Percentiles rank a stretch among this genome's conserved stretches.
Evolutionary conservation across 169 alveolate species (phyloP).

Genomic region (Cryptosporidium viatorum): DNA sequence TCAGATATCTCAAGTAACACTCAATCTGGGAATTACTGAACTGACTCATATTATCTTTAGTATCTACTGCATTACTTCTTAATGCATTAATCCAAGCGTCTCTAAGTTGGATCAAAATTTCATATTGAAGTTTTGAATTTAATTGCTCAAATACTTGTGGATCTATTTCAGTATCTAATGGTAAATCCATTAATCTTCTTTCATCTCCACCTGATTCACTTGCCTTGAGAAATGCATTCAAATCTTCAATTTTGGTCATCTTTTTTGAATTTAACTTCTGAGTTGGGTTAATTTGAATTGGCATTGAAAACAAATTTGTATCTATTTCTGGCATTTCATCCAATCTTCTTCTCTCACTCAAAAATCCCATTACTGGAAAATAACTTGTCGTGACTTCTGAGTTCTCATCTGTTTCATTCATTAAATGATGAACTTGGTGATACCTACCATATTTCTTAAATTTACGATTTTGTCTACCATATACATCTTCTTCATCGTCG

Average conservation of each 20-base stretch:
- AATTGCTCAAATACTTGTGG: constrained; percentile 84
- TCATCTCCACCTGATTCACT: background rate
- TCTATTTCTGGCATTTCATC: constrained; percentile 73
- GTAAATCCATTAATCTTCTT: constrained; percentile 60
- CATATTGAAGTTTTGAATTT: constrained; percentile 82
- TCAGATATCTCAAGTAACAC: constrained; percentile 84
- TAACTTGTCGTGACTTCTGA: background rate
- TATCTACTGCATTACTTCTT: constrained; percentile 81
- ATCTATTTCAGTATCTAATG: constrained; percentile 78
- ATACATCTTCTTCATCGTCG: background rate
- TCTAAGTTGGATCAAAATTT: constrained; percentile 83
- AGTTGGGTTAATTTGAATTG: background rate
- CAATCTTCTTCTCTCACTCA: constrained; percentile 65
- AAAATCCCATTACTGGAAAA: constrained; percentile 59
- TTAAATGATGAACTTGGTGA: background rate
- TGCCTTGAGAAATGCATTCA: background rate
- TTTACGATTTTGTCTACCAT: background rate
- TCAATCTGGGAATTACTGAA: constrained; percentile 87
- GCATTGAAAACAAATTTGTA: constrained; percentile 56
- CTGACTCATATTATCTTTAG: constrained; percentile 83
- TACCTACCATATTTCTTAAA: background rate
- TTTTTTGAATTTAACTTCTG: background rate
- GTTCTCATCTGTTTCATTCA: background rate
- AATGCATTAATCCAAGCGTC: constrained; percentile 85
- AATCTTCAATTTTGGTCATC: constrained; percentile 46